Percentiles rank a stretch among this genome's conserved stretches.
phyloP scores from a whole-genome alignment of 495 filamentous ascomycete species.

The Choiromyces venosus region DNA sequence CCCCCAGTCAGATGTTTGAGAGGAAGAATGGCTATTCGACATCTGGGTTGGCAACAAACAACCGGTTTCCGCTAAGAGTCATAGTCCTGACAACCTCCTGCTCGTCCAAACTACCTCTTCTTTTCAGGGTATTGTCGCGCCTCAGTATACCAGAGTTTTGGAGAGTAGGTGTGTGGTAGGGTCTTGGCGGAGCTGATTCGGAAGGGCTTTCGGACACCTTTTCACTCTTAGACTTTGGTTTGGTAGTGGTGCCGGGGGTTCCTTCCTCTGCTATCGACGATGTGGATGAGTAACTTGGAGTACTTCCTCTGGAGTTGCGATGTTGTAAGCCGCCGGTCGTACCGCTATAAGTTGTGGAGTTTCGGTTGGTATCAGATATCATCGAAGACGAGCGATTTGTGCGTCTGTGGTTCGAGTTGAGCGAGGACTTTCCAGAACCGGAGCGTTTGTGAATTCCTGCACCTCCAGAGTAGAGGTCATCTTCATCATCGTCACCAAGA shows the following conservation, averaged over 20 bases:
- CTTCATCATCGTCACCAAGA: conserved; percentile 74
- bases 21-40: conserved; percentile 2
- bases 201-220: conserved; percentile 48
- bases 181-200: conserved; percentile 49
- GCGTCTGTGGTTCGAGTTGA: conserved; percentile 54
- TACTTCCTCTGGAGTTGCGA: conserved; percentile 32
- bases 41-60: conserved; percentile 96
- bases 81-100: conserved; percentile 63
- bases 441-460: conserved; percentile 70
- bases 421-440: conserved; percentile 62
- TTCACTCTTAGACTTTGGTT: conserved; percentile 21
- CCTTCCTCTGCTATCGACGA: conserved; percentile 30
- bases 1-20: not conserved
- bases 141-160: conserved; percentile 45
- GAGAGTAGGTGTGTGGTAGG: conserved; percentile 50
- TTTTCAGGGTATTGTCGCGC: conserved; percentile 53
- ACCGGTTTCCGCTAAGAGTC: conserved; percentile 66
- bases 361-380: conserved; percentile 31
- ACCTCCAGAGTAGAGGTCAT: conserved; percentile 53
- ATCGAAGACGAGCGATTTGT: conserved; percentile 42
- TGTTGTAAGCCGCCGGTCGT: conserved; percentile 21
- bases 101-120: conserved; percentile 91
- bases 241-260: conserved; percentile 4
- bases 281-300: conserved; percentile 29
- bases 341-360: conserved; percentile 15